Base-by-base conservation (phyloP, 2,329 filamentous ascomycete genomes). In the Hymenoscyphus infarciens region DNA sequence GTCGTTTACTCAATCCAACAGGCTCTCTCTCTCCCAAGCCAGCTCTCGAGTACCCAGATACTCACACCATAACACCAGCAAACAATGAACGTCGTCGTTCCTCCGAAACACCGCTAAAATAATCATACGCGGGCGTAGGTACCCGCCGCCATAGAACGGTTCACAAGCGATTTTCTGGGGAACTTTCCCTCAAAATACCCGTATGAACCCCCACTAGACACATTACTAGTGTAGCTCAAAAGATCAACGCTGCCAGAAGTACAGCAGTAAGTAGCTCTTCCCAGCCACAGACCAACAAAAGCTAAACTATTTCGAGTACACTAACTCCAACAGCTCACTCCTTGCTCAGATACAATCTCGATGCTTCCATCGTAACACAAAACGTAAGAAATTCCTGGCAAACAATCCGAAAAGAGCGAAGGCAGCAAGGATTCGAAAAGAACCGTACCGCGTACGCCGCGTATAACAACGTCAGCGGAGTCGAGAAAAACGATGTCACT, bases 401-500 rank as follows among this genome's bases (percentile, higher is more conserved):
- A 42, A 49, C n/a, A 49, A 22, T 22, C 42, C 42, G 19, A 19
- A 11, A 22, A 22, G n/a, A 22, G 10, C 19, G 13, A 35, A 35
- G 25, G 33, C 33, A 35, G 8, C 33, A 35, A 49, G 42, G 42
- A 49, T 49, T 49, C n/a, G n/a, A 45, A 19, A 45, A 45, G 42
- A 33, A 8, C 31, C 31, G 13, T 15, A 35, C 33, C 33, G 42
- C 42, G 19, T 49, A 49, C 42, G n/a, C n/a, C 42, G 42, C 42
- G 42, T 49, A 49, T 49, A 49, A 35, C 42, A 49, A 49, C 42
- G 42, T 49, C 42, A 49, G 42, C 42, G 42, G 42, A 22, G 42
- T n/a, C 42, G 2, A 15, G 19, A 49, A 19, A 45, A 22, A 25
- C 42, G 42, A 49, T 49, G 42, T 49, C n/a, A 49, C 42, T 49